phyloP scores from a whole-genome alignment of 495 filamentous ascomycete species.

The Hypoxylon trugodes region DNA sequence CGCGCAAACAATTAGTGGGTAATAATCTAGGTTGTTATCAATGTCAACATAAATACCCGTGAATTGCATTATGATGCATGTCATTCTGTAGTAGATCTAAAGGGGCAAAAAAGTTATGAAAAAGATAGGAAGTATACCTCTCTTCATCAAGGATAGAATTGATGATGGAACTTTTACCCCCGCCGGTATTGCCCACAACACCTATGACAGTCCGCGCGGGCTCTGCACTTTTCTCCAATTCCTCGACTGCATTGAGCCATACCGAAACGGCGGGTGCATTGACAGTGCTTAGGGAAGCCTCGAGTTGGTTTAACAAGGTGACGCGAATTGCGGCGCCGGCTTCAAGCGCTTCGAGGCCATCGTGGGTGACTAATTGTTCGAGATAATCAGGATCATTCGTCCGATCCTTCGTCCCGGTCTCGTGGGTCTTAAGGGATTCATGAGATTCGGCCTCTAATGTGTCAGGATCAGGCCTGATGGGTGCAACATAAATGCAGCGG shows the following conservation, averaged over 20 bases:
- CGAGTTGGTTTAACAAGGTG: conserved; percentile 39
- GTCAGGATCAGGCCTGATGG: too few species aligned
- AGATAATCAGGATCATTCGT: background rate
- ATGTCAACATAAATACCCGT: too few species aligned
- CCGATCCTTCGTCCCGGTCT: too few species aligned
- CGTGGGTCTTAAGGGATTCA: too few species aligned
- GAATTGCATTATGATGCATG: too few species aligned
- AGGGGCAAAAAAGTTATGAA: too few species aligned
- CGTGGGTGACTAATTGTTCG: conserved; percentile 4
- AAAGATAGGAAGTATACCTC: conserved; percentile 32
- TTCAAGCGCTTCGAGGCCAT: conserved; percentile 41
- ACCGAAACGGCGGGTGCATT: conserved; percentile 24
- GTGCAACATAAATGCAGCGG: too few species aligned
- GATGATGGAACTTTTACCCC: conserved; percentile 68
- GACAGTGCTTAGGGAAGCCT: conserved; percentile 1
- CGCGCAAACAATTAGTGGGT: conserved; percentile 55
- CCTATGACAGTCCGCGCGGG: conserved; percentile 59
- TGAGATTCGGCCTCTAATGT: too few species aligned
- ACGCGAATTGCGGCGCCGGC: conserved; percentile 39
- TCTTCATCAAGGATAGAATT: conserved; percentile 68
- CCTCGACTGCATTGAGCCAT: conserved; percentile 56
- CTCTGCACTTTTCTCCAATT: conserved; percentile 33
- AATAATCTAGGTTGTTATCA: conserved; percentile 38
- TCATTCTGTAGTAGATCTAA: too few species aligned
- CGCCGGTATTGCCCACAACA: conserved; percentile 66